These are phyloP conservation scores for Dioszegia hungarica DNA, from an alignment of 768 basidiomycete genomes.

Conservation along the genomic window DNA sequence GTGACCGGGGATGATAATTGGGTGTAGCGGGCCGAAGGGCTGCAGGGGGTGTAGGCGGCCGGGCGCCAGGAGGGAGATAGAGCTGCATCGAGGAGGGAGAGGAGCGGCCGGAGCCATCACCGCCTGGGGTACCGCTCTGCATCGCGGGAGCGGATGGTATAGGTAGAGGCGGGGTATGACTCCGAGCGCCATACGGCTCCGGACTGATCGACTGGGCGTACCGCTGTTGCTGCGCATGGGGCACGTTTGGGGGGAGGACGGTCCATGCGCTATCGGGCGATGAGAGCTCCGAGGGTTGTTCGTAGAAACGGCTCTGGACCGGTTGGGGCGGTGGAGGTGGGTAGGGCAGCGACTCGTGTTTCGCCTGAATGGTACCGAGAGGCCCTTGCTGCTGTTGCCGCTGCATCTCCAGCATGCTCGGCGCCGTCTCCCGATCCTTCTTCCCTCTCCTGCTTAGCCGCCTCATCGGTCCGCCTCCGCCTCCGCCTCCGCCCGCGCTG, in stretches of 20 bases:
- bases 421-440: conserved; percentile 12
- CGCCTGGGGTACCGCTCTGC: not conserved
- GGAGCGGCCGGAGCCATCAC: not conserved
- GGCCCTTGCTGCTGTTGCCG: conserved; percentile 8
- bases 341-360: not conserved
- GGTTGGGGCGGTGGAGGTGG: conserved; percentile 3
- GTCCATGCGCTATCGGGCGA: conserved; percentile 3
- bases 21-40: conserved; percentile 15
- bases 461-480: not conserved
- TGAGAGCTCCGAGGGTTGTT: not conserved
- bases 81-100: conserved; percentile 4
- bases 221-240: not conserved
- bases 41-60: conserved; percentile 35
- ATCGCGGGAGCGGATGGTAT: conserved; percentile 7
- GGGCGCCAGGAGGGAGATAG: conserved; percentile 39
- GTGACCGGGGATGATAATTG: conserved; percentile 12
- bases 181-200: not conserved
- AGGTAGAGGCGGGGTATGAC: conserved; percentile 7
- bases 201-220: not conserved
- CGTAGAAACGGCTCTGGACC: conserved; percentile 3
- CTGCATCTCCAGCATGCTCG: conserved; percentile 28
- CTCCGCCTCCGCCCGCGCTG: conserved; percentile 1
- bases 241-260: not conserved
- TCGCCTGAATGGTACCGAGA: not conserved
- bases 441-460: conserved; percentile 14